Percentiles rank a stretch among this genome's conserved stretches.
These are phyloP conservation scores for Celoporthe dispersa DNA, from an alignment of 2,329 filamentous ascomycete genomes.

Conservation along the genomic window DNA sequence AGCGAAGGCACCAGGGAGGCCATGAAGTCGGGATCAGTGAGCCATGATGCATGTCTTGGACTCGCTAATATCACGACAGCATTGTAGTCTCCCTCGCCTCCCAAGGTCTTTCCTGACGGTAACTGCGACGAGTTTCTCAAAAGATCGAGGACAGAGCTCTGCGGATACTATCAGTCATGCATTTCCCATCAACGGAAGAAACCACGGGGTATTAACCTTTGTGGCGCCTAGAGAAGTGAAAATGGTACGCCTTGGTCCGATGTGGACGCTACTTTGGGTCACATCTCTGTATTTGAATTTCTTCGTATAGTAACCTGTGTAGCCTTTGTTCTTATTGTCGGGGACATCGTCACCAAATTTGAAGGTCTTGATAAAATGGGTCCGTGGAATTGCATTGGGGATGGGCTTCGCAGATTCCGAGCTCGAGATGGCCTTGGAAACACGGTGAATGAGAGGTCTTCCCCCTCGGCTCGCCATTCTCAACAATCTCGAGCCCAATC, in stretches of 20 bases:
- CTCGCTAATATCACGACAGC: slow-evolving; percentile 57
- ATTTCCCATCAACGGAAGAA: neutral
- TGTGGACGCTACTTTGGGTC: neutral
- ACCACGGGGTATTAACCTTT: neutral
- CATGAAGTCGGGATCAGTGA: slow-evolving; percentile 51
- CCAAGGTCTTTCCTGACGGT: neutral
- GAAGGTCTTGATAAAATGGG: neutral
- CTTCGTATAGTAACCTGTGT: neutral
- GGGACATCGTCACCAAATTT: neutral
- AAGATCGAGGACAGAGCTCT: slow-evolving; percentile 5
- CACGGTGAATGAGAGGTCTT: neutral
- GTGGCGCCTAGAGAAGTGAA: slow-evolving; percentile 14
- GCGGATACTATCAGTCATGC: neutral
- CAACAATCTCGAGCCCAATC: neutral
- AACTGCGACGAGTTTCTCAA: neutral
- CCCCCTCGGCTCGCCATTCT: neutral
- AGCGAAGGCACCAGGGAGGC: slow-evolving; percentile 10
- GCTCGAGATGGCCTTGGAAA: neutral
- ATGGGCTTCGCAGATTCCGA: neutral
- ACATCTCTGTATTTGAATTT: neutral
- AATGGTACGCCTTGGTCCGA: neutral
- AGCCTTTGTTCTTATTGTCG: neutral
- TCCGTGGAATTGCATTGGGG: neutral
- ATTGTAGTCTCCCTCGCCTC: slow-evolving; percentile 32
- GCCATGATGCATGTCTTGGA: slow-evolving; percentile 50